Evolutionary conservation across 2,329 filamentous ascomycete species (phyloP).

Genomic region (Neocucurbitaria cava): DNA sequence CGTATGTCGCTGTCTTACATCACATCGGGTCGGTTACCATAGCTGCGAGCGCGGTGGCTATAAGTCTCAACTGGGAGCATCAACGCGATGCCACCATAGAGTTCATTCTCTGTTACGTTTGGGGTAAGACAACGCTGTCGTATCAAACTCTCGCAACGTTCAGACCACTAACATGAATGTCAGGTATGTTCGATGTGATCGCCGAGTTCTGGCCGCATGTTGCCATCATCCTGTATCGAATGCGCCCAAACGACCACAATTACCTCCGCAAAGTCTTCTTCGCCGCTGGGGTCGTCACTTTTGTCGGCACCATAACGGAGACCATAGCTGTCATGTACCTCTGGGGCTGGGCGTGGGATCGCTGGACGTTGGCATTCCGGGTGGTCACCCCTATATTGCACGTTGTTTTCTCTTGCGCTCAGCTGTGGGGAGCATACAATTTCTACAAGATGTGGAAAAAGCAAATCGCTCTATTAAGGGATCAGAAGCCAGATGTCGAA

Average conservation of each 20-base stretch:
- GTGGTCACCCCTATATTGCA: constrained; percentile 54
- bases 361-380: constrained; percentile 55
- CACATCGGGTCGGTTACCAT: too few species aligned
- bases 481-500: background rate
- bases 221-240: constrained; percentile 55
- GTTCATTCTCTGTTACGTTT: too few species aligned
- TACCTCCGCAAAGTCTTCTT: constrained; percentile 52
- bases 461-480: constrained; percentile 18
- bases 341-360: constrained; percentile 52
- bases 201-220: constrained; percentile 57
- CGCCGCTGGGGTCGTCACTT: constrained; percentile 46
- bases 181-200: constrained; percentile 56
- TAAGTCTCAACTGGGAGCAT: too few species aligned
- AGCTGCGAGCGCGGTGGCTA: too few species aligned
- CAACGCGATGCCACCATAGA: too few species aligned
- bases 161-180: too few species aligned
- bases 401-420: constrained; percentile 51
- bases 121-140: too few species aligned
- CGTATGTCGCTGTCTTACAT: too few species aligned
- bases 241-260: constrained; percentile 47
- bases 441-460: constrained; percentile 51
- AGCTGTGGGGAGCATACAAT: constrained; percentile 53
- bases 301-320: constrained; percentile 50
- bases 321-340: constrained; percentile 55
- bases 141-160: too few species aligned